A percentile compares a stretch with the other conserved stretches of the same genome.
Evolutionary conservation across 1,284 basidiomycete genomes (phyloP).

Genomic region (Pseudozyma sp.): DNA sequence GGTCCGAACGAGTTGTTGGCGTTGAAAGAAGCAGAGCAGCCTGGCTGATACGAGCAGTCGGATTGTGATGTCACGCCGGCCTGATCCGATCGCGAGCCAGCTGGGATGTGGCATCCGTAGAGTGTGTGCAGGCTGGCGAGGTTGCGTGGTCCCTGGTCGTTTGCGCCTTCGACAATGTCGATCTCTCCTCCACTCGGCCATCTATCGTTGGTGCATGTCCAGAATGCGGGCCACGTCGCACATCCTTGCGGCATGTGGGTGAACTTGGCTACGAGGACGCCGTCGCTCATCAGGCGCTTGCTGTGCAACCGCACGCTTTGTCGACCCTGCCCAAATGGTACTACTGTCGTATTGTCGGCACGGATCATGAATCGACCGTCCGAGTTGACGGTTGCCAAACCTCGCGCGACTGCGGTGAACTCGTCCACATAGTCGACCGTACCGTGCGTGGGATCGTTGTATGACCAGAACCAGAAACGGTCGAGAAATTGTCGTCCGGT

Average conservation of each 20-base stretch:
- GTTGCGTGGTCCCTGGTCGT: conserved; percentile 51
- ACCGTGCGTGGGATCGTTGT: conserved; percentile 50
- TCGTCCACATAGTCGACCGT: conserved; percentile 50
- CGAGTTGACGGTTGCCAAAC: conserved; percentile 39
- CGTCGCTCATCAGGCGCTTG: conserved; percentile 43
- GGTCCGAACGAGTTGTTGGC: conserved; percentile 42
- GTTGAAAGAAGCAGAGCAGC: conserved; percentile 50
- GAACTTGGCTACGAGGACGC: conserved; percentile 48
- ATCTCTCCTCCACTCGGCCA: conserved; percentile 61
- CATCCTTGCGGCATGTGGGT: conserved; percentile 52
- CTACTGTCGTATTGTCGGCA: conserved; percentile 45
- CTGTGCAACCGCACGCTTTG: conserved; percentile 47
- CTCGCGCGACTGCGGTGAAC: conserved; percentile 21
- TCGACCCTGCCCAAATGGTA: conserved; percentile 26
- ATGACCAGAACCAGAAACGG: conserved; percentile 51
- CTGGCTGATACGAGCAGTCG: conserved; percentile 57
- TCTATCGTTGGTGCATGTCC: conserved; percentile 46
- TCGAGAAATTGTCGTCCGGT: conserved; percentile 44
- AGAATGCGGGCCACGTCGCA: conserved; percentile 64
- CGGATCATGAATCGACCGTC: conserved; percentile 43
- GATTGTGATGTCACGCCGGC: conserved; percentile 23
- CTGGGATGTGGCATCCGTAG: conserved; percentile 39
- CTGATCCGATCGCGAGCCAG: conserved; percentile 25
- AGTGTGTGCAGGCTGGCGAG: conserved; percentile 52
- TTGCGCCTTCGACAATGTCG: conserved; percentile 60